A percentile compares a stretch with the other conserved stretches of the same genome.
Conservation (phyloP, 768 basidiomycete genomes). For the Tulasnella sp. region DNA sequence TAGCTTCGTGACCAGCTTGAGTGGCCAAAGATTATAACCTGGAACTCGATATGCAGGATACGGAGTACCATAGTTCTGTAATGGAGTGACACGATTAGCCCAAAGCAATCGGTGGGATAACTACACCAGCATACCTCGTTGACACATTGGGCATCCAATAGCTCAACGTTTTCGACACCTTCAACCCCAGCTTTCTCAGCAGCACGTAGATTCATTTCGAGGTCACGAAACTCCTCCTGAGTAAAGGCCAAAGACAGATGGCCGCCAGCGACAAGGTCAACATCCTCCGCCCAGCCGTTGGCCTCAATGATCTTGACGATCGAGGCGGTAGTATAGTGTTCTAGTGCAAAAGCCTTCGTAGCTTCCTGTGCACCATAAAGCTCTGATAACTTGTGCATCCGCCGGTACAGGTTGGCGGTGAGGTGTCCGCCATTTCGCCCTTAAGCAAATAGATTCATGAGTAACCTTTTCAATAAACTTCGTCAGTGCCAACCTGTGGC, state of each 20-base stretch:
- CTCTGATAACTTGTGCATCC: constrained; percentile 33
- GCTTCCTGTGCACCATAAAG: constrained; percentile 47
- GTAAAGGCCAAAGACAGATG: constrained; percentile 43
- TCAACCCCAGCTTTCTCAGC: constrained; percentile 45
- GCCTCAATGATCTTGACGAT: constrained; percentile 42
- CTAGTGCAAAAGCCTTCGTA: constrained; percentile 41
- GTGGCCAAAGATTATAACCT: constrained; percentile 64
- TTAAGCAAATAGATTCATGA: constrained; percentile 26
- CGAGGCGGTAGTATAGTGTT: constrained; percentile 42
- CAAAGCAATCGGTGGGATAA: background rate
- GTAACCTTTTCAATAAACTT: background rate
- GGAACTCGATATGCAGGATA: constrained; percentile 44
- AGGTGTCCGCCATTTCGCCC: constrained; percentile 76
- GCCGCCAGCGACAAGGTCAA: constrained; percentile 54
- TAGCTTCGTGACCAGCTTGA: constrained; percentile 66
- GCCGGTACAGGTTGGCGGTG: constrained; percentile 38
- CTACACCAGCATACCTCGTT: constrained; percentile 32
- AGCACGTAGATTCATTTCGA: constrained; percentile 39
- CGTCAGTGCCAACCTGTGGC: constrained; percentile 49
- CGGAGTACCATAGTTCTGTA: constrained; percentile 35
- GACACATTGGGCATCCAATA: constrained; percentile 40
- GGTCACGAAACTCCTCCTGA: constrained; percentile 32
- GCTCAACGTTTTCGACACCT: constrained; percentile 33
- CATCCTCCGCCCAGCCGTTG: constrained; percentile 35
- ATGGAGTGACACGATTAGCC: background rate